These are phyloP conservation scores for Epichloe hybrida DNA, from an alignment of 2,329 filamentous ascomycete species.

Conservation along the genomic window DNA sequence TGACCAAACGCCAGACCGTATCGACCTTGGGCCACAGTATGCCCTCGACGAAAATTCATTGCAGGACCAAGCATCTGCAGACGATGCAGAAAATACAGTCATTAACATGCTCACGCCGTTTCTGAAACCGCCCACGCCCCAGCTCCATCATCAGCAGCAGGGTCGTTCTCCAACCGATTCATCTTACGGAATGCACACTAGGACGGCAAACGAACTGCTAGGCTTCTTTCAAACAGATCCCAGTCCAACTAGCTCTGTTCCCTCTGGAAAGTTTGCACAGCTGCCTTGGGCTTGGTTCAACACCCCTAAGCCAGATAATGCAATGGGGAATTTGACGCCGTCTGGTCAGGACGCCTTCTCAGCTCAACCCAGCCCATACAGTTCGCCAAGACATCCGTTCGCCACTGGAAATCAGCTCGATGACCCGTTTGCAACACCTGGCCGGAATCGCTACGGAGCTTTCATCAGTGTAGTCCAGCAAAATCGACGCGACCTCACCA, in stretches of 20 bases:
- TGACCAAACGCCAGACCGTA: neutral
- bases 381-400: slow-evolving; percentile 10
- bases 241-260: slow-evolving; percentile 16
- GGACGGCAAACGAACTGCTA: slow-evolving; percentile 37
- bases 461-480: slow-evolving; percentile 1
- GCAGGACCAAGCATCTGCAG: slow-evolving; percentile 8
- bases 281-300: slow-evolving; percentile 40
- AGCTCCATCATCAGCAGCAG: slow-evolving; percentile 19
- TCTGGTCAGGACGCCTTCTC: slow-evolving; percentile 14
- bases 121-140: slow-evolving; percentile 30
- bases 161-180: slow-evolving; percentile 24
- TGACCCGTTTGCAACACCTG: slow-evolving; percentile 20
- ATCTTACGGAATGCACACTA: slow-evolving; percentile 42
- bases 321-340: slow-evolving; percentile 8
- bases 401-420: slow-evolving; percentile 11
- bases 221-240: slow-evolving; percentile 23
- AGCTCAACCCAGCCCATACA: slow-evolving; percentile 12
- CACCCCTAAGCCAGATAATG: slow-evolving; percentile 19
- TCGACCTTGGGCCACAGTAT: neutral
- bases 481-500: slow-evolving; percentile 2
- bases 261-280: slow-evolving; percentile 20
- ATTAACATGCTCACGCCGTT: slow-evolving; percentile 36
- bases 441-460: slow-evolving; percentile 6
- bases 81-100: slow-evolving; percentile 26
- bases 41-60: neutral